Conservation (phyloP, 2,329 filamentous ascomycete species). For the Diplocarpon rosae region DNA sequence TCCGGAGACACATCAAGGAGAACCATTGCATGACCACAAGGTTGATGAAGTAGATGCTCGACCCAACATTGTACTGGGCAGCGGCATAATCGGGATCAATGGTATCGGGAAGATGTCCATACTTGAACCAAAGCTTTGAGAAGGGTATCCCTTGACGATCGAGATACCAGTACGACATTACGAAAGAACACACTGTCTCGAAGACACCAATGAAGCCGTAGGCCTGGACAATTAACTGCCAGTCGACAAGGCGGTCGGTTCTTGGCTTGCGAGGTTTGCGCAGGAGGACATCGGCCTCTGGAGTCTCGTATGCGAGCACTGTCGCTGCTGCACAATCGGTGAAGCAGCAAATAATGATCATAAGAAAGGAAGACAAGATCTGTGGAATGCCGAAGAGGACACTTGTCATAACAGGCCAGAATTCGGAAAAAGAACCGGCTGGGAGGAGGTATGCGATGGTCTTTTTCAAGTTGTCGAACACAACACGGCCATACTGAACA, state of each 20-base stretch:
- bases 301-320: slow-evolving; percentile 63
- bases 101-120: slow-evolving; percentile 37
- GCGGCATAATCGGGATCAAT: slow-evolving; percentile 44
- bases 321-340: slow-evolving; percentile 67
- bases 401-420: slow-evolving; percentile 52
- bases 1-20: slow-evolving; percentile 59
- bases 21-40: slow-evolving; percentile 77
- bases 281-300: slow-evolving; percentile 63
- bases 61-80: slow-evolving; percentile 32
- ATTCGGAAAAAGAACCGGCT: slow-evolving; percentile 48
- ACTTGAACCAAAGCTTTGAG: slow-evolving; percentile 54
- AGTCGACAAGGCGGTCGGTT: slow-evolving; percentile 62
- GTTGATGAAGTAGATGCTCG: slow-evolving; percentile 63
- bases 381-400: slow-evolving; percentile 52
- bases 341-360: slow-evolving; percentile 46
- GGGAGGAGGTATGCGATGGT: slow-evolving; percentile 47
- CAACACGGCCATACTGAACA: slow-evolving; percentile 59
- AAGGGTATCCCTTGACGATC: slow-evolving; percentile 54
- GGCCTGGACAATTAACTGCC: slow-evolving; percentile 59
- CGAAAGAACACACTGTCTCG: slow-evolving; percentile 47
- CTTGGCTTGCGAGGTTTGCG: slow-evolving; percentile 57
- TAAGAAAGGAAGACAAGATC: slow-evolving; percentile 47
- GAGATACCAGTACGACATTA: slow-evolving; percentile 59
- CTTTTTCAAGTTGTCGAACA: slow-evolving; percentile 76
- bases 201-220: slow-evolving; percentile 61